Conservation (phyloP, 495 filamentous ascomycete genomes). For the Penicillium psychrofluorescens region DNA sequence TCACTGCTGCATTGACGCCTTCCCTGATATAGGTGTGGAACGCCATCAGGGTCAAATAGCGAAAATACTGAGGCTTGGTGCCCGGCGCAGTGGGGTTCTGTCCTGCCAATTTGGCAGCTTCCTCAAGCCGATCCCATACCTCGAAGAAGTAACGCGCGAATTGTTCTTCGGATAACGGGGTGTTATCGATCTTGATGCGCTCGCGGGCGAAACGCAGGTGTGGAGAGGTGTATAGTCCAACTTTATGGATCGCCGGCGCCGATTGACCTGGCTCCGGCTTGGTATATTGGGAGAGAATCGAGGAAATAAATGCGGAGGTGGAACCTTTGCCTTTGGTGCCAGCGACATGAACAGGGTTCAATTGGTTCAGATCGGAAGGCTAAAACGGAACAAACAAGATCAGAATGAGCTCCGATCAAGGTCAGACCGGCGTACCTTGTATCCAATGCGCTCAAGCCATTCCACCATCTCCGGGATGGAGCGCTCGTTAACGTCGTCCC, state of each 20-base stretch:
- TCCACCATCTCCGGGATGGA: constrained; percentile 70
- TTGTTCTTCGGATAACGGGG: constrained; percentile 62
- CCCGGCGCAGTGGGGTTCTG: constrained; percentile 35
- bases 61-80: constrained; percentile 79
- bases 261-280: constrained; percentile 22
- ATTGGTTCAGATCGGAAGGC: constrained; percentile 66
- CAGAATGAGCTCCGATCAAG: constrained; percentile 6
- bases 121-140: constrained; percentile 72
- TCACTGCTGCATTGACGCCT: constrained; percentile 72
- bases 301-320: constrained; percentile 45
- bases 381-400: constrained; percentile 14
- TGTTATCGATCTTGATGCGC: constrained; percentile 75
- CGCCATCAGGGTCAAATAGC: constrained; percentile 83
- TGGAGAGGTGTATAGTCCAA: constrained; percentile 84
- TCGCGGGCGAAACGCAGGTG: constrained; percentile 84
- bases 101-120: constrained; percentile 39
- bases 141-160: constrained; percentile 88
- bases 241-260: constrained; percentile 39
- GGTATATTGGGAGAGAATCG: constrained; percentile 53
- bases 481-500: constrained; percentile 56
- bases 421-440: constrained; percentile 49
- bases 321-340: constrained; percentile 91
- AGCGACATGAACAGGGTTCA: constrained; percentile 78
- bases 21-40: constrained; percentile 81
- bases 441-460: constrained; percentile 71